phyloP scores from a whole-genome alignment of 495 filamentous ascomycete genomes.

The Neurospora terricola region DNA sequence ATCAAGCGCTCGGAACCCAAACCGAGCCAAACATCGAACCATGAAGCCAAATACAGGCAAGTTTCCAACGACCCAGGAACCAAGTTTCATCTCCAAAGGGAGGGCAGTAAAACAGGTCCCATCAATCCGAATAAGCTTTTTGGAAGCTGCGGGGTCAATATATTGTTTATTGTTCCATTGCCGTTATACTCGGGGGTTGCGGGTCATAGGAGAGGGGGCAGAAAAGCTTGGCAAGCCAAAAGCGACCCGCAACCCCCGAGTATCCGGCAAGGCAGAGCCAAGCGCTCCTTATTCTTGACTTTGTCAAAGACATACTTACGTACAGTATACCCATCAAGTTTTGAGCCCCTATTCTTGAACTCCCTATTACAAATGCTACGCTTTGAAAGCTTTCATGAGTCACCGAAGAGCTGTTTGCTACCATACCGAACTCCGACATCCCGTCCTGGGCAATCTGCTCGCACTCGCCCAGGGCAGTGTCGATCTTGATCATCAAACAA shows the following conservation, averaged over 20 bases:
- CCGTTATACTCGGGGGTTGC: too few relatives aligned
- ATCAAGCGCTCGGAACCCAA: not conserved
- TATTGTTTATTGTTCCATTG: not conserved
- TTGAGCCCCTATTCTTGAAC: not conserved
- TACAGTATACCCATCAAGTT: not conserved
- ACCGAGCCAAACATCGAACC: not conserved
- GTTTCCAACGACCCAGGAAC: not conserved
- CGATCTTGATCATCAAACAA: not conserved
- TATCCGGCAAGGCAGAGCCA: not conserved
- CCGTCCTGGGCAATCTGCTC: not conserved
- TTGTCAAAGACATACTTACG: not conserved
- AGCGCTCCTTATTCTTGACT: not conserved
- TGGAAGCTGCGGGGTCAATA: not conserved
- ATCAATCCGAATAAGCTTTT: not conserved
- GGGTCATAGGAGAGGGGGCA: too few relatives aligned
- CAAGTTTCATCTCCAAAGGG: not conserved
- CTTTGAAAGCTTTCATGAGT: not conserved
- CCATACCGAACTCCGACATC: not conserved
- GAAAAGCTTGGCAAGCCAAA: too few relatives aligned
- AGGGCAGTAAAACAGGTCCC: not conserved
- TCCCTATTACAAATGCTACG: not conserved
- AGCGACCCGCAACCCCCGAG: too few relatives aligned
- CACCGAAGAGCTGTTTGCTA: not conserved
- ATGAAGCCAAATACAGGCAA: not conserved
- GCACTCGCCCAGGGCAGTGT: not conserved